These are phyloP conservation scores for Theobroma cacao DNA, from an alignment of 345 rosid species.

Conservation along the genomic window DNA sequence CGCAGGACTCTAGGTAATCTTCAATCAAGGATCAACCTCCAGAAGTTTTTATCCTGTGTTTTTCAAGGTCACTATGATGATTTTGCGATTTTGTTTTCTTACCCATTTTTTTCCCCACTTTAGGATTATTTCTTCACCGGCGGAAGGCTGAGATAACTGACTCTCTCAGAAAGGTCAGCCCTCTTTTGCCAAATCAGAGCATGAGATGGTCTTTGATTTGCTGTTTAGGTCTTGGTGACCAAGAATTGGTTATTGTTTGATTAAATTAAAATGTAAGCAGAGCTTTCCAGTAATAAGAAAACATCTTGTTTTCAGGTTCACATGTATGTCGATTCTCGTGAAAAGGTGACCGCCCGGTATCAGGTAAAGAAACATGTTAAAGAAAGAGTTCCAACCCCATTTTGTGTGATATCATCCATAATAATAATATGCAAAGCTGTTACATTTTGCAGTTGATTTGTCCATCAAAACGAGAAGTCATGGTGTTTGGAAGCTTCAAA, in stretches of 20 bases:
- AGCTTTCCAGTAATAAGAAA: background rate
- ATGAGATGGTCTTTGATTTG: background rate
- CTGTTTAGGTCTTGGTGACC: background rate
- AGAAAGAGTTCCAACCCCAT: background rate
- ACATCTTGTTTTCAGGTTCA: constrained; percentile 58
- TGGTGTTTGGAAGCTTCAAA: constrained; percentile 86
- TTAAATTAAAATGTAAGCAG: background rate
- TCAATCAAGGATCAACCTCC: background rate
- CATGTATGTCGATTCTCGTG: constrained; percentile 76
- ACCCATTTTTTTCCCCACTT: constrained; percentile 8
- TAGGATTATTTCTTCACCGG: constrained; percentile 95
- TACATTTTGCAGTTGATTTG: constrained; percentile 60
- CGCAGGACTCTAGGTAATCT: constrained; percentile 81
- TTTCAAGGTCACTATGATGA: background rate
- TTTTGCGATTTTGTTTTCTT: constrained; percentile 10
- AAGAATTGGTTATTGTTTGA: background rate
- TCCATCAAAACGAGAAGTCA: constrained; percentile 94
- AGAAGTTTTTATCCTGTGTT: background rate
- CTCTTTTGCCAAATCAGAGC: constrained; percentile 5
- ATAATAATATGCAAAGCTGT: background rate
- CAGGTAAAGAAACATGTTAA: constrained; percentile 52
- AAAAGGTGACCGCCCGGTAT: constrained; percentile 93
- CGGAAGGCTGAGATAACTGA: constrained; percentile 84
- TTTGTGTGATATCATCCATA: background rate
- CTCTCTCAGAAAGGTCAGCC: constrained; percentile 67